Percentiles rank a stretch among this genome's conserved stretches.
phyloP scores from a whole-genome alignment of 2,329 filamentous ascomycete species.

The Aspergillus fumigatus region DNA sequence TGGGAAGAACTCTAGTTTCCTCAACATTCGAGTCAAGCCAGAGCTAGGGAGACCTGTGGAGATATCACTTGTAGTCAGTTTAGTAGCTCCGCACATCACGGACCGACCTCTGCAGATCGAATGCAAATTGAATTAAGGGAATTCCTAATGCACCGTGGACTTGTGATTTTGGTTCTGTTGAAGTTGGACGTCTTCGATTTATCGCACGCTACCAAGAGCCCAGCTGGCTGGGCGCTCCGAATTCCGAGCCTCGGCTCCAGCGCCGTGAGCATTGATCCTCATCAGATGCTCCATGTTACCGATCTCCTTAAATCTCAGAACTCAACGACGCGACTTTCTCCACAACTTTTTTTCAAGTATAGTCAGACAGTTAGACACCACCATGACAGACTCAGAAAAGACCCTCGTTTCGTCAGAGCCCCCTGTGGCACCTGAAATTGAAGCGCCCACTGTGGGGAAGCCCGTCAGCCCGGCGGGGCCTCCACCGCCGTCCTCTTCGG shows the following conservation, averaged over 20 bases:
- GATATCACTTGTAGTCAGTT: background rate
- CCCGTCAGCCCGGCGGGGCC: conserved; percentile 11
- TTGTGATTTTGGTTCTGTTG: background rate
- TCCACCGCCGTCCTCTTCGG: conserved; percentile 5
- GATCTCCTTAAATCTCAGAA: background rate
- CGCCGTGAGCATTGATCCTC: background rate
- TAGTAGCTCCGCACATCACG: background rate
- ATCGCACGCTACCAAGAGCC: background rate
- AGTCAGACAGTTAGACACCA: background rate
- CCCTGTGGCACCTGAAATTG: conserved; percentile 10
- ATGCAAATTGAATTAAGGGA: background rate
- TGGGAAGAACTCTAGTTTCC: background rate
- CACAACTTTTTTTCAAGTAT: background rate
- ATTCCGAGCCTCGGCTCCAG: conserved; percentile 28
- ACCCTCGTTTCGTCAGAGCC: conserved; percentile 11
- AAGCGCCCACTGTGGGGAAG: conserved; percentile 23
- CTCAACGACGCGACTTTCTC: background rate
- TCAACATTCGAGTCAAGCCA: background rate
- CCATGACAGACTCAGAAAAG: conserved; percentile 20
- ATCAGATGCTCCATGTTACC: background rate
- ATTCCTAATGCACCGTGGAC: background rate
- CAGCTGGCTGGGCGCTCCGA: conserved; percentile 1
- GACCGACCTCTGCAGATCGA: background rate
- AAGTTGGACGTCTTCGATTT: background rate
- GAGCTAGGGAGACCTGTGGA: background rate